These are phyloP conservation scores for Nitzschia sp. DNA, from an alignment of 108 stramenopile species.

Conservation along the genomic window DNA sequence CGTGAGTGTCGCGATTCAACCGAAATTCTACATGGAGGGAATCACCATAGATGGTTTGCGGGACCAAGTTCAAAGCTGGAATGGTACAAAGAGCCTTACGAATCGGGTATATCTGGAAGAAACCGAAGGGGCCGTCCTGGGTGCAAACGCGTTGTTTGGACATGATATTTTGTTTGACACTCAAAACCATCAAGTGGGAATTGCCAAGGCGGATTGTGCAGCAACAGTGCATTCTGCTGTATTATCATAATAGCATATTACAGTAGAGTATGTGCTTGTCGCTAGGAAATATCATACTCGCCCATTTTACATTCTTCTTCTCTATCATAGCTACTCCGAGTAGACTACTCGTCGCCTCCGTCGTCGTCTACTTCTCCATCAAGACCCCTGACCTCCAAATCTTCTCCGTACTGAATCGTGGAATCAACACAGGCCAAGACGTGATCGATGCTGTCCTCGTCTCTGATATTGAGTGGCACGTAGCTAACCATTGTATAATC, in stretches of 20 bases:
- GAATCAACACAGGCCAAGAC: slow-evolving; percentile 90
- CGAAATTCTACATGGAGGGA: slow-evolving; percentile 73
- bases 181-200: slow-evolving; percentile 61
- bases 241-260: too few species aligned
- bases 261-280: too few species aligned
- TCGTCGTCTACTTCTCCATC: slow-evolving; percentile 56
- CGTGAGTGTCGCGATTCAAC: slow-evolving; percentile 38
- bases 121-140: slow-evolving; percentile 87
- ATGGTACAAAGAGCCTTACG: slow-evolving; percentile 43
- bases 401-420: slow-evolving; percentile 95
- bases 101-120: slow-evolving; percentile 90
- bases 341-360: slow-evolving; percentile 11
- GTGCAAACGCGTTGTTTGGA: slow-evolving; percentile 91
- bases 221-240: background rate
- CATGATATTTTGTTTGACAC: slow-evolving; percentile 91
- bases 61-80: slow-evolving; percentile 44
- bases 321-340: background rate
- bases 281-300: too few species aligned
- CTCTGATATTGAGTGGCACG: slow-evolving; percentile 88
- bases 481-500: slow-evolving; percentile 97
- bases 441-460: slow-evolving; percentile 90
- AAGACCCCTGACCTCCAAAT: slow-evolving; percentile 79
- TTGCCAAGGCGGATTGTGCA: slow-evolving; percentile 56
- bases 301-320: background rate
- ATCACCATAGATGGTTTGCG: slow-evolving; percentile 36